Conservation (phyloP, 306 rosid genomes). For the Quercus alba region DNA sequence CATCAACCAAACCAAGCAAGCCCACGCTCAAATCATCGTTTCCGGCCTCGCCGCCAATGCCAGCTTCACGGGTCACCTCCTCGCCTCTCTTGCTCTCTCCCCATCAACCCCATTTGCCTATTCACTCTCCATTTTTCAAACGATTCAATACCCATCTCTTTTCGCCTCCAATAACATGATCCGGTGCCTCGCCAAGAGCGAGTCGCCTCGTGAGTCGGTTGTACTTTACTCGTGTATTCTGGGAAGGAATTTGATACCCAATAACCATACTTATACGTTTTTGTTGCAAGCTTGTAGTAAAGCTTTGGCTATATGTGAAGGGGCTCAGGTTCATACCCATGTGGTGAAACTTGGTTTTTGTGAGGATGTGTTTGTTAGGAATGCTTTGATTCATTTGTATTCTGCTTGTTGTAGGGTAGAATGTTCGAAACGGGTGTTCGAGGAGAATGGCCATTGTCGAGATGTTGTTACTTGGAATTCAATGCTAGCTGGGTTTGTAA, state of each 20-base stretch:
- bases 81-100: slow-evolving; percentile 41
- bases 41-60: slow-evolving; percentile 32
- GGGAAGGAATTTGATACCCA: slow-evolving; percentile 39
- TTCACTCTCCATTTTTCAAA: slow-evolving; percentile 39
- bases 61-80: slow-evolving; percentile 46
- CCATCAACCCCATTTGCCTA: slow-evolving; percentile 29
- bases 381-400: slow-evolving; percentile 62
- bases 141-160: slow-evolving; percentile 35
- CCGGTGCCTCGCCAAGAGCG: slow-evolving; percentile 55
- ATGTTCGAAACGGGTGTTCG: slow-evolving; percentile 47
- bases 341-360: slow-evolving; percentile 53
- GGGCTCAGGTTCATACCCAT: slow-evolving; percentile 51
- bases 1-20: slow-evolving; percentile 51
- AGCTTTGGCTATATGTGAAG: slow-evolving; percentile 40
- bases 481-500: slow-evolving; percentile 44
- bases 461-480: slow-evolving; percentile 84
- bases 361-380: slow-evolving; percentile 48
- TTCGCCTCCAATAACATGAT: slow-evolving; percentile 66
- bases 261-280: slow-evolving; percentile 70
- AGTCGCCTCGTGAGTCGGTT: slow-evolving; percentile 34
- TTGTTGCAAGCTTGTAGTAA: slow-evolving; percentile 54
- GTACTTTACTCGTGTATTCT: slow-evolving; percentile 40
- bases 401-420: slow-evolving; percentile 36
- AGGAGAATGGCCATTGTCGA: slow-evolving; percentile 35
- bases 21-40: slow-evolving; percentile 52